phyloP scores from a whole-genome alignment of 2,329 filamentous ascomycete species.

The Delphinella strobiligena region DNA sequence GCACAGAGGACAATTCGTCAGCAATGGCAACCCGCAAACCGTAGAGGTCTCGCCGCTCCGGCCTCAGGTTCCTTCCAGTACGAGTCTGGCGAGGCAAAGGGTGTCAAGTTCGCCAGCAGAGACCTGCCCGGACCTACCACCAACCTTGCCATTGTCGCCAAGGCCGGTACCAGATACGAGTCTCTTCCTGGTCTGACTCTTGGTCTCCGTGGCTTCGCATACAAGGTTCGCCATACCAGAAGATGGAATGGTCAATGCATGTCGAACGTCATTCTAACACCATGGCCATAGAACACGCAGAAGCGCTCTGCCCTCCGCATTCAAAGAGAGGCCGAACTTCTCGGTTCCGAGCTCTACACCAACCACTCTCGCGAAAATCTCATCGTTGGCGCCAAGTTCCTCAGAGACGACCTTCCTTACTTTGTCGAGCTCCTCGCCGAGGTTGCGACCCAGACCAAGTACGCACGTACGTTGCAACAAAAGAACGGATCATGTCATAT shows the following conservation, averaged over 20 bases:
- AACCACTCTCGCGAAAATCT: slow-evolving; percentile 90
- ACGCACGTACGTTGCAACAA: slow-evolving; percentile 42
- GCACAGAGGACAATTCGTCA: slow-evolving; percentile 50
- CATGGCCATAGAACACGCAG: slow-evolving; percentile 55
- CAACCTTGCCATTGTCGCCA: slow-evolving; percentile 81
- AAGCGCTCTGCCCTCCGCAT: slow-evolving; percentile 86
- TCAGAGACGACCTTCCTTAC: slow-evolving; percentile 91
- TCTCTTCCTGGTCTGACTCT: slow-evolving; percentile 78
- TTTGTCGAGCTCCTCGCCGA: slow-evolving; percentile 92
- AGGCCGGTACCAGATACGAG: slow-evolving; percentile 90
- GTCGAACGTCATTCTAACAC: slow-evolving; percentile 8
- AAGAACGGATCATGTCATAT: not conserved
- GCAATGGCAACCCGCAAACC: slow-evolving; percentile 47
- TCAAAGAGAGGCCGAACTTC: slow-evolving; percentile 85
- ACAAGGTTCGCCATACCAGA: slow-evolving; percentile 74
- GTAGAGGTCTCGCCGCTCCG: slow-evolving; percentile 54
- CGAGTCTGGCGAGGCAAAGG: slow-evolving; percentile 72
- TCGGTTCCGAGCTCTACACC: slow-evolving; percentile 78
- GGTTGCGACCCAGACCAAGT: slow-evolving; percentile 80
- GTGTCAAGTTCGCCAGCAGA: slow-evolving; percentile 85
- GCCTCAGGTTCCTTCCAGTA: slow-evolving; percentile 72
- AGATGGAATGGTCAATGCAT: slow-evolving; percentile 7
- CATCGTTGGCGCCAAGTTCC: slow-evolving; percentile 86
- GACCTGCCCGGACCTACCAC: slow-evolving; percentile 81
- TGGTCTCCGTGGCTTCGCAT: slow-evolving; percentile 88